These are phyloP conservation scores for Eucalyptus leucophloia DNA, from an alignment of 345 rosid species.

Conservation along the genomic window DNA sequence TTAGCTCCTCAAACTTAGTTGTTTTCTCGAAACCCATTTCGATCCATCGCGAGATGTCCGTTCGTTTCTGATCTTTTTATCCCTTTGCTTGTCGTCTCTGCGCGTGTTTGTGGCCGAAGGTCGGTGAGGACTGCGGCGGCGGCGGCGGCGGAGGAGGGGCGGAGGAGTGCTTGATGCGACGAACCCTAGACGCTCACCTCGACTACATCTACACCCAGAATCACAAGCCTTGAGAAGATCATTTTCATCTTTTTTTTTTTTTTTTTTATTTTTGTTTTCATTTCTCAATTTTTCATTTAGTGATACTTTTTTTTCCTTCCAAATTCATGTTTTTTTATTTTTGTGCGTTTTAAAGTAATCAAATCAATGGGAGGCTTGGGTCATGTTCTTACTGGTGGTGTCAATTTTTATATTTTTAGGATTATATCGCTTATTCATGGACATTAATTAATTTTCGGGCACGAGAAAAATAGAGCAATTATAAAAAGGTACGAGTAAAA, in stretches of 20 bases:
- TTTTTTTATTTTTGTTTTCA: neutral
- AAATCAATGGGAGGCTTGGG: neutral
- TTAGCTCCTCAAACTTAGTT: neutral
- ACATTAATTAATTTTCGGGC: neutral
- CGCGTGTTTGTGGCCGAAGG: neutral
- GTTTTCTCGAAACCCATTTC: neutral
- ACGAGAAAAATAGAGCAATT: neutral
- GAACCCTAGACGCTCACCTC: slow-evolving; percentile 4
- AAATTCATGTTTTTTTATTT: neutral
- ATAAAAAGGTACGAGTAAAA: neutral
- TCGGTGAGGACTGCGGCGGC: neutral
- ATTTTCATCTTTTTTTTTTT: neutral
- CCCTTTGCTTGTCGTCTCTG: neutral
- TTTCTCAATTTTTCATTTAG: neutral
- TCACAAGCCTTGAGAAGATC: neutral
- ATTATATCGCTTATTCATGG: neutral
- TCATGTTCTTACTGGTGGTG: neutral
- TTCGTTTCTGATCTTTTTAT: neutral
- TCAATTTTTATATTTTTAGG: neutral
- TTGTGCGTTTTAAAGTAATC: neutral
- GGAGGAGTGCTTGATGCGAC: slow-evolving; percentile 4
- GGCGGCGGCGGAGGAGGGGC: neutral
- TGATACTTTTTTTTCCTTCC: neutral
- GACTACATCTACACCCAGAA: slow-evolving; percentile 11
- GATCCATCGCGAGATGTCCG: neutral